Conservation (phyloP, 768 basidiomycete genomes). For the Suillus americanus region DNA sequence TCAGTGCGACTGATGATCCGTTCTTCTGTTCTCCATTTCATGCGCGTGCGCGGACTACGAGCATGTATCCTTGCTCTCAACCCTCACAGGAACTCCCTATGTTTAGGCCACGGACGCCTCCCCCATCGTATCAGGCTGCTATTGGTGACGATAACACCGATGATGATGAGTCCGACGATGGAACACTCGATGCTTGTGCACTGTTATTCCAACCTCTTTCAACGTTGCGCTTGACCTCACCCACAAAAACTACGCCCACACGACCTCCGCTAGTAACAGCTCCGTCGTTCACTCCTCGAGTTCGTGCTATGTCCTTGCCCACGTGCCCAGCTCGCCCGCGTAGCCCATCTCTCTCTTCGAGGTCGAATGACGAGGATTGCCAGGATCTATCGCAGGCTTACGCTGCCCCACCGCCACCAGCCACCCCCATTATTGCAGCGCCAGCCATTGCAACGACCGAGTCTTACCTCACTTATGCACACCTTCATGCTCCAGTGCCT, state of each 20-base stretch:
- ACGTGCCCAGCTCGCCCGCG: slow-evolving; percentile 11
- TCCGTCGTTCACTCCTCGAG: slow-evolving; percentile 16
- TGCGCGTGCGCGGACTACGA: slow-evolving; percentile 28
- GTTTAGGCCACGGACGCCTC: slow-evolving; percentile 26
- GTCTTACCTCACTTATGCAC: slow-evolving; percentile 29
- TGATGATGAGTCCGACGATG: slow-evolving; percentile 8
- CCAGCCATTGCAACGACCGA: slow-evolving; percentile 19
- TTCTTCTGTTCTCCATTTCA: slow-evolving; percentile 22
- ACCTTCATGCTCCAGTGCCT: slow-evolving; percentile 20
- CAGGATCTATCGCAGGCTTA: slow-evolving; percentile 31
- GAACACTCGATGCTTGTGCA: slow-evolving; percentile 22
- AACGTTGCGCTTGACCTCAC: slow-evolving; percentile 14
- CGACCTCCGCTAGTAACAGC: slow-evolving; percentile 15
- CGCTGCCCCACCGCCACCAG: slow-evolving; percentile 25
- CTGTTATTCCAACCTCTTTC: slow-evolving; percentile 30
- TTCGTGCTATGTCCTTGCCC: slow-evolving; percentile 30
- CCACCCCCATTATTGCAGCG: slow-evolving; percentile 24
- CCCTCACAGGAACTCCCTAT: slow-evolving; percentile 17
- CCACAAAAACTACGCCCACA: slow-evolving; percentile 6
- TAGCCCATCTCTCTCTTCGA: slow-evolving; percentile 16
- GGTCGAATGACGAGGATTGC: slow-evolving; percentile 16
- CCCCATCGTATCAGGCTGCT: slow-evolving; percentile 23
- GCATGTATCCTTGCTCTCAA: slow-evolving; percentile 23
- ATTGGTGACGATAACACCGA: slow-evolving; percentile 1
- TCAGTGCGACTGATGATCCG: slow-evolving; percentile 17